phyloP scores from a whole-genome alignment of 371 early-diverging fungal genomes.

The Batrachochytrium dendrobatidis region DNA sequence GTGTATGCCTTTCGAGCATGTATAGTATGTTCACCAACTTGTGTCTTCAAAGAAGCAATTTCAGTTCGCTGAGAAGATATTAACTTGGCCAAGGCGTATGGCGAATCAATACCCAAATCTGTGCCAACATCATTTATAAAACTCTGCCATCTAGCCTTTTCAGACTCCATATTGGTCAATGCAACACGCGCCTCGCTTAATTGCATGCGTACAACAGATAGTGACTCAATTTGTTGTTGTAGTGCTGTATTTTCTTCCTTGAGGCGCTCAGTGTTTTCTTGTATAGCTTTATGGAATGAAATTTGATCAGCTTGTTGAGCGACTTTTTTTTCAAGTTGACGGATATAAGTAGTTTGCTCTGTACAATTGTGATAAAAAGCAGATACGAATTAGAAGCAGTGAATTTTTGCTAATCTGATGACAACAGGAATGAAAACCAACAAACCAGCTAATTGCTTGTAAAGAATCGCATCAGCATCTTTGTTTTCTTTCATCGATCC shows the following conservation, averaged over 20 bases:
- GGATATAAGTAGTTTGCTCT: slow-evolving; percentile 41
- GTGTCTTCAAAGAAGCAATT: slow-evolving; percentile 25
- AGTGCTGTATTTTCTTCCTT: slow-evolving; percentile 38
- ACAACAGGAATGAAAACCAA: not conserved
- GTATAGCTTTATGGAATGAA: slow-evolving; percentile 12
- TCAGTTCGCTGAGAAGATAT: slow-evolving; percentile 35
- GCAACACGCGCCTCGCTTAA: slow-evolving; percentile 28
- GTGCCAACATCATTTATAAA: slow-evolving; percentile 9
- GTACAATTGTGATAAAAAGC: not conserved
- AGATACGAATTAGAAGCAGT: slow-evolving; percentile 16
- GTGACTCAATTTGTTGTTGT: slow-evolving; percentile 26
- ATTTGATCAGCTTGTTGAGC: slow-evolving; percentile 22
- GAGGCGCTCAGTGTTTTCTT: slow-evolving; percentile 27
- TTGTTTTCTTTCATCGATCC: slow-evolving; percentile 1
- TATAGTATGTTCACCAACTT: slow-evolving; percentile 23
- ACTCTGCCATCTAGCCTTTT: slow-evolving; percentile 40
- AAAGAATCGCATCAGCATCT: not conserved
- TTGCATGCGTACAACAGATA: slow-evolving; percentile 19
- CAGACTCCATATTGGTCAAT: slow-evolving; percentile 25
- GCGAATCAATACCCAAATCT: slow-evolving; percentile 29
- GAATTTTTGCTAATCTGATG: slow-evolving; percentile 4
- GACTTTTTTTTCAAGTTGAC: slow-evolving; percentile 32
- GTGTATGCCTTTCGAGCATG: slow-evolving; percentile 15
- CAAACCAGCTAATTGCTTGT: slow-evolving; percentile 21
- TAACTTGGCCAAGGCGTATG: slow-evolving; percentile 31